Evolutionary conservation across 768 basidiomycete genomes (phyloP).

Genomic region (Epithele typhae): DNA sequence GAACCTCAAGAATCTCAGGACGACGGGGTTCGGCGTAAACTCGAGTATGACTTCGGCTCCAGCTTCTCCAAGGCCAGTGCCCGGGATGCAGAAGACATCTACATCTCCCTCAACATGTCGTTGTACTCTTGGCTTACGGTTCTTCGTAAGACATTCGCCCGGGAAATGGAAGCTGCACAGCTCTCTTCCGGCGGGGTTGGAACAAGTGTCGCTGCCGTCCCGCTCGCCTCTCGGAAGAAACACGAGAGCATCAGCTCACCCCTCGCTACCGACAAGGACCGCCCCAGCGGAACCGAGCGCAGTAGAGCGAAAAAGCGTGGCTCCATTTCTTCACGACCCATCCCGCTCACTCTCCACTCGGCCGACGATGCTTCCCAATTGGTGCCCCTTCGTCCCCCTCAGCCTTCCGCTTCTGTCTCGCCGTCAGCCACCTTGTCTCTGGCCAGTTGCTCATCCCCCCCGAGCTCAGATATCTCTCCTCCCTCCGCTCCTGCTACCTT

Average conservation of each 20-base stretch:
- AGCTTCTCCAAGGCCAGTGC: slow-evolving; percentile 48
- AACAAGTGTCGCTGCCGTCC: background rate
- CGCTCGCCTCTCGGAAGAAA: slow-evolving; percentile 6
- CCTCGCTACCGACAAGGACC: background rate
- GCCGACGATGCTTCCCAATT: slow-evolving; percentile 1
- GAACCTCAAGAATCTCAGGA: slow-evolving; percentile 32
- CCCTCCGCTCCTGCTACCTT: background rate
- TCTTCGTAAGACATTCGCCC: slow-evolving; percentile 66
- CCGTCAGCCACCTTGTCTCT: background rate
- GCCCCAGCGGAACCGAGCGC: background rate
- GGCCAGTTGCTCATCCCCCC: background rate
- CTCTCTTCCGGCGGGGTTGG: slow-evolving; percentile 50
- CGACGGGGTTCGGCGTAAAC: slow-evolving; percentile 34
- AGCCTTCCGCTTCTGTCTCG: background rate
- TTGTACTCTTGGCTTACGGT: slow-evolving; percentile 80
- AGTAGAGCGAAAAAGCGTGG: slow-evolving; percentile 3
- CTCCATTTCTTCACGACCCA: slow-evolving; percentile 7
- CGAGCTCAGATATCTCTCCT: background rate
- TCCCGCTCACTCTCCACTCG: slow-evolving; percentile 7
- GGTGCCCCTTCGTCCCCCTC: background rate
- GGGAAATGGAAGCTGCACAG: slow-evolving; percentile 75
- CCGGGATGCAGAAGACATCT: slow-evolving; percentile 67
- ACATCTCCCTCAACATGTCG: slow-evolving; percentile 79
- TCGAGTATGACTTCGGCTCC: slow-evolving; percentile 72
- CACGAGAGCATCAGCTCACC: background rate